A percentile compares a stretch with the other conserved stretches of the same genome.
phyloP scores from a whole-genome alignment of 441 rosid species.

The Dalechampia spathulata region DNA sequence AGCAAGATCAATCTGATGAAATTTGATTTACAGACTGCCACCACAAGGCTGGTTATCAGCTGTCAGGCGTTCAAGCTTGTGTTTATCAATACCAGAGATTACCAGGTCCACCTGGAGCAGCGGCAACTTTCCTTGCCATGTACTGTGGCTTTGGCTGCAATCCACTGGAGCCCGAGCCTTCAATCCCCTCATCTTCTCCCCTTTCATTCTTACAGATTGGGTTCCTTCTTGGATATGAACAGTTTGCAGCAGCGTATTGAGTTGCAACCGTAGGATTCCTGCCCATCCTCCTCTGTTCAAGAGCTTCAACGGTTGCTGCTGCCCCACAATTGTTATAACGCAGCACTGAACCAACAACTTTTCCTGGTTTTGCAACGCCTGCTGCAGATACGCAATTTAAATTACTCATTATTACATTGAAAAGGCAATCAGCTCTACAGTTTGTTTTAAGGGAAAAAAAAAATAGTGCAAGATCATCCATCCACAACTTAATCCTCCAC shows the following conservation, averaged over 20 bases:
- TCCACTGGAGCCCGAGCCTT: conserved; percentile 48
- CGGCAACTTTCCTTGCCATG: conserved; percentile 75
- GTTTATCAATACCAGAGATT: conserved; percentile 61
- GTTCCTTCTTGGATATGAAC: conserved; percentile 62
- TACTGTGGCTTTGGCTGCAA: conserved; percentile 83
- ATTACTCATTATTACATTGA: background rate
- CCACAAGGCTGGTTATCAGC: background rate
- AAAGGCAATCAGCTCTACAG: too few species aligned
- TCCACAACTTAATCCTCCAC: too few species aligned
- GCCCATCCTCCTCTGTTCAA: conserved; percentile 66
- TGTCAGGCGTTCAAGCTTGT: background rate
- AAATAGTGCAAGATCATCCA: too few species aligned
- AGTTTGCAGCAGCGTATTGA: conserved; percentile 44
- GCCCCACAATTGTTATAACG: conserved; percentile 77
- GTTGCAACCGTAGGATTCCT: conserved; percentile 52
- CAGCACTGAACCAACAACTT: conserved; percentile 72
- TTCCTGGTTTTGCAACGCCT: conserved; percentile 77
- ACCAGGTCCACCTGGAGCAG: conserved; percentile 68
- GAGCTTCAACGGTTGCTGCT: conserved; percentile 49
- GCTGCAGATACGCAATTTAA: conserved; percentile 27
- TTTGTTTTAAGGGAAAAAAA: too few species aligned
- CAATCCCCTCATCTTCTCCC: conserved; percentile 61
- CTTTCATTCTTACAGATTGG: conserved; percentile 58
- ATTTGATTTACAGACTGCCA: conserved; percentile 1
- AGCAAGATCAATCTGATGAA: conserved; percentile 10